These are phyloP conservation scores for Camelina hispida DNA, from an alignment of 345 rosid genomes.

Conservation along the genomic window DNA sequence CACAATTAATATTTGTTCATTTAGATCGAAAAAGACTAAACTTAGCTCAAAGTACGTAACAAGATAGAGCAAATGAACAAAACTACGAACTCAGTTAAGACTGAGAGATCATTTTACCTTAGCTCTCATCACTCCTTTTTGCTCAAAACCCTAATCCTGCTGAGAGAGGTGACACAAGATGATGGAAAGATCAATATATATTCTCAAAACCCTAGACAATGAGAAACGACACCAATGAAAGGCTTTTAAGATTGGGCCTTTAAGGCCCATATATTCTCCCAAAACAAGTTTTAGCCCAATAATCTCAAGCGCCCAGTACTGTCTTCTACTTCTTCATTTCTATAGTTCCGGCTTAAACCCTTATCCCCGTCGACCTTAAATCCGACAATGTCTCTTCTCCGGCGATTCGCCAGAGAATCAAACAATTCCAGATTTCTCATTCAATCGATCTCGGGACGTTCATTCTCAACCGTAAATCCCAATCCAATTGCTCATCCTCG, in stretches of 20 bases:
- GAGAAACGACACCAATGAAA: neutral
- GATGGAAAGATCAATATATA: constrained; percentile 6
- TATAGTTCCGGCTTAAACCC: too few species aligned
- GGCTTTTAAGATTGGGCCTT: neutral
- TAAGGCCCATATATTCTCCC: neutral
- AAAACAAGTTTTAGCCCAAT: neutral
- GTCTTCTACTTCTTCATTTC: neutral
- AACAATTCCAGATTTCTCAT: constrained; percentile 18
- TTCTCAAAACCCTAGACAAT: constrained; percentile 17
- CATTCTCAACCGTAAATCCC: constrained; percentile 33
- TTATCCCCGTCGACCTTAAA: too few species aligned
- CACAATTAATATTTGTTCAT: neutral
- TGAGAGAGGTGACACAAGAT: neutral
- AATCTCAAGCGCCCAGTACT: neutral
- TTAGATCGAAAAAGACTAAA: neutral
- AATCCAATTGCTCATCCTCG: constrained; percentile 34
- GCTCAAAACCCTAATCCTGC: constrained; percentile 22
- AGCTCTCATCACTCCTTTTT: constrained; percentile 30
- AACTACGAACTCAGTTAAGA: neutral
- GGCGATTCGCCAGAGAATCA: constrained; percentile 31
- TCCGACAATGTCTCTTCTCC: constrained; percentile 41
- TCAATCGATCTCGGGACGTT: constrained; percentile 32
- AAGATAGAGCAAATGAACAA: neutral
- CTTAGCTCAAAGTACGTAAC: neutral
- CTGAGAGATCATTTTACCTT: constrained; percentile 3